Evolutionary conservation across 1,139 yeast genomes (phyloP).

Genomic region (Meyerozyma guilliermondii): DNA sequence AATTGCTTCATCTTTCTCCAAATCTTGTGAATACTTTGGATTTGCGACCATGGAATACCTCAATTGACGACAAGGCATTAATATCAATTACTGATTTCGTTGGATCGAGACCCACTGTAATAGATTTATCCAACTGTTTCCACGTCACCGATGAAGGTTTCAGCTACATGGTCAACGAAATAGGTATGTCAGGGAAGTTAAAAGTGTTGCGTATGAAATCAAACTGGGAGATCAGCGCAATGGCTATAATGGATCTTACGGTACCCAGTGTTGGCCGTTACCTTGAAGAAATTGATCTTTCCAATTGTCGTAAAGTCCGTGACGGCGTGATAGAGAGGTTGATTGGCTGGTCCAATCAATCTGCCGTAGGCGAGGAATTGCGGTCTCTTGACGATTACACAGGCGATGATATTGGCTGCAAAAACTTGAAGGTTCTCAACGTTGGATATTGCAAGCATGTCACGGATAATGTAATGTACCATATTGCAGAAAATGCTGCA

Average conservation of each 20-base stretch:
- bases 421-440: slow-evolving; percentile 46
- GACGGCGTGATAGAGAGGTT: slow-evolving; percentile 67
- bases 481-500: slow-evolving; percentile 55
- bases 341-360: slow-evolving; percentile 45
- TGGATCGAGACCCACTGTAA: slow-evolving; percentile 57
- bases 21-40: slow-evolving; percentile 47
- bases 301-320: slow-evolving; percentile 69
- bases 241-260: slow-evolving; percentile 76
- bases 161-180: slow-evolving; percentile 62
- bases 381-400: slow-evolving; percentile 9
- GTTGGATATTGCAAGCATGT: slow-evolving; percentile 71
- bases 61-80: slow-evolving; percentile 53
- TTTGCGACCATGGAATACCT: slow-evolving; percentile 55
- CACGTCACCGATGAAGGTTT: slow-evolving; percentile 75
- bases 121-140: slow-evolving; percentile 68
- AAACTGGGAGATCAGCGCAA: slow-evolving; percentile 73
- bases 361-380: slow-evolving; percentile 6
- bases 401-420: slow-evolving; percentile 48
- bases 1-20: slow-evolving; percentile 53
- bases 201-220: slow-evolving; percentile 55
- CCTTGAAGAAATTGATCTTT: slow-evolving; percentile 56
- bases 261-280: slow-evolving; percentile 59
- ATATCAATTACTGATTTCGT: slow-evolving; percentile 62
- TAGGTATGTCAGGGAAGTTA: slow-evolving; percentile 61
- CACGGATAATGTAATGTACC: slow-evolving; percentile 63